Evolutionary conservation across 768 basidiomycete species (phyloP).

Genomic region (Artomyces pyxidatus): DNA sequence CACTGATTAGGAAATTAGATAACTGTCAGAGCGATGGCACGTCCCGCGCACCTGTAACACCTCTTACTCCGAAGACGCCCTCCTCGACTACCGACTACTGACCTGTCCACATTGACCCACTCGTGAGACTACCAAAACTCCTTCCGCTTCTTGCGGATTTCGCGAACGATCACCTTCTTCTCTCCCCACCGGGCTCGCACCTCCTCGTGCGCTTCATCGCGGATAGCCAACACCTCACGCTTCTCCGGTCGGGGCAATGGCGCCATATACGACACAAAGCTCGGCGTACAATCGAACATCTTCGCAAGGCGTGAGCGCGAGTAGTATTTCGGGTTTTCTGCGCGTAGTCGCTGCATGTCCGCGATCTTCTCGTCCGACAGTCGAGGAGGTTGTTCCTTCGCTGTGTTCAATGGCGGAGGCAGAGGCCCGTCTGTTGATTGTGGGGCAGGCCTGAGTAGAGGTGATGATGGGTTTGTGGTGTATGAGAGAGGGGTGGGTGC

Average conservation of each 20-base stretch:
- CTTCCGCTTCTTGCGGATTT: constrained; percentile 59
- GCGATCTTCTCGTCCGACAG: constrained; percentile 45
- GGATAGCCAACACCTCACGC: constrained; percentile 31
- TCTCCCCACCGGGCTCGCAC: constrained; percentile 62
- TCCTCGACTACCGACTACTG: not conserved
- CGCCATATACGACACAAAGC: constrained; percentile 59
- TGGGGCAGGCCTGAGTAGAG: constrained; percentile 44
- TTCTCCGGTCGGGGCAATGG: constrained; percentile 47
- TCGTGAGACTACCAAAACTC: constrained; percentile 56
- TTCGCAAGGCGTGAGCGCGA: constrained; percentile 62
- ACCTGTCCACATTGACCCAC: not conserved
- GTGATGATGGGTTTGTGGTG: constrained; percentile 61
- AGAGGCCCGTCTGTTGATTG: constrained; percentile 16
- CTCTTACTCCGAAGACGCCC: not conserved
- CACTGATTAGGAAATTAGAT: no score
- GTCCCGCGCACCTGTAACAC: not conserved
- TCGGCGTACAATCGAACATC: constrained; percentile 65
- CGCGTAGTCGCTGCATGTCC: constrained; percentile 51
- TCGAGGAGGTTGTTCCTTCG: constrained; percentile 26
- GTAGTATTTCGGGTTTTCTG: constrained; percentile 46
- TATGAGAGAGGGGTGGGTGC: constrained; percentile 67
- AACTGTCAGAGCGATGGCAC: no score
- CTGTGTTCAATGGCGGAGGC: constrained; percentile 19
- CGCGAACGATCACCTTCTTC: constrained; percentile 49
- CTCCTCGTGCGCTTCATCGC: constrained; percentile 40